Conservation (phyloP, 2,329 filamentous ascomycete species). For the Chaetomiaceae sp. region DNA sequence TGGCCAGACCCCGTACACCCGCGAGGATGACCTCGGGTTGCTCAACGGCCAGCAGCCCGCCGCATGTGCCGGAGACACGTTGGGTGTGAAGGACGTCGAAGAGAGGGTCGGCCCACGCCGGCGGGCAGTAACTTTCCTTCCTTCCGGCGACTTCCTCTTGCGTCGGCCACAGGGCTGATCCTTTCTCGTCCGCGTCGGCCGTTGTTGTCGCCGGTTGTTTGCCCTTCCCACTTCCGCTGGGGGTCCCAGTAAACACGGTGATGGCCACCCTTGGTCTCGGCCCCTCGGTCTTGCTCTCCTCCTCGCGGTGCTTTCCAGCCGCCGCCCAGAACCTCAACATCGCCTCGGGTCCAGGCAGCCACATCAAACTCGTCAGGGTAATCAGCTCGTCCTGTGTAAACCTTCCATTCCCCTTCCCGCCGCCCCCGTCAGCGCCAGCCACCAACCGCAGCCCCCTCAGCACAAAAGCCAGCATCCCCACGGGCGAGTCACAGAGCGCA, state of each 20-base stretch:
- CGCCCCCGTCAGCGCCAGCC: constrained; percentile 6
- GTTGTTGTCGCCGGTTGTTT: constrained; percentile 13
- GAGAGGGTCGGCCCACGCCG: constrained; percentile 43
- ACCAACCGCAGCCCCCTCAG: constrained; percentile 43
- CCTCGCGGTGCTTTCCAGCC: constrained; percentile 35
- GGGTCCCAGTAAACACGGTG: constrained; percentile 40
- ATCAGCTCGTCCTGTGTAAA: constrained; percentile 52
- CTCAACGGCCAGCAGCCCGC: constrained; percentile 47
- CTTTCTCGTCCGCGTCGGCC: background rate
- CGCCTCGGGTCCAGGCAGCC: constrained; percentile 62
- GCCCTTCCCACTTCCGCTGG: background rate
- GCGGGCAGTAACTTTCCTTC: constrained; percentile 39
- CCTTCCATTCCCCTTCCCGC: constrained; percentile 11
- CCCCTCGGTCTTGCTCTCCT: constrained; percentile 21
- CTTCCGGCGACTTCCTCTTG: constrained; percentile 20
- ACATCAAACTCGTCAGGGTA: constrained; percentile 57
- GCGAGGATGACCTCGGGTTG: constrained; percentile 42
- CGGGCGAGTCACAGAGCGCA: constrained; percentile 58
- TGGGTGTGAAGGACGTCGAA: constrained; percentile 42
- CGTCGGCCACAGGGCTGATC: background rate
- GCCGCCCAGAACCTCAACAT: constrained; percentile 54
- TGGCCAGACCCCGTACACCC: constrained; percentile 40
- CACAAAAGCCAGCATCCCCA: constrained; percentile 53
- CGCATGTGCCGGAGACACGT: constrained; percentile 38
- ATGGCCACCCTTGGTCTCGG: constrained; percentile 41